Evolutionary conservation across 164 flowering plant genomes (phyloP).

Genomic region (Vitis riparia): DNA sequence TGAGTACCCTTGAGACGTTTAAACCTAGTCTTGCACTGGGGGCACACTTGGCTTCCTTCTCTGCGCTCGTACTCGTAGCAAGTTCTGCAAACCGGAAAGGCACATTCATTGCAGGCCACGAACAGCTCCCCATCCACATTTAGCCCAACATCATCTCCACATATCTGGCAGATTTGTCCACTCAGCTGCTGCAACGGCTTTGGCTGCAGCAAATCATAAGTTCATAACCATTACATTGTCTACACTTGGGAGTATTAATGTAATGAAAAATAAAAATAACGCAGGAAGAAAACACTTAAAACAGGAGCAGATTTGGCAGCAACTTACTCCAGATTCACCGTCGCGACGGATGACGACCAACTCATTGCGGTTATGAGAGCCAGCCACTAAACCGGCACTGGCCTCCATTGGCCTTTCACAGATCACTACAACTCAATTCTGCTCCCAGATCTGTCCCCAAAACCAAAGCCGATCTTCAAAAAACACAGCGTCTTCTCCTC

Average conservation of each 20-base stretch:
- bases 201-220: constrained; percentile 4
- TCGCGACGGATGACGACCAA: constrained; percentile 57
- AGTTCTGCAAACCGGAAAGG: constrained; percentile 57
- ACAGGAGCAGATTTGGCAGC: neutral
- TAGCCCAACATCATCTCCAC: constrained; percentile 56
- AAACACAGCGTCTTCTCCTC: too few species aligned
- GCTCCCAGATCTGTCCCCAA: too few species aligned
- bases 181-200: constrained; percentile 28
- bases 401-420: constrained; percentile 42
- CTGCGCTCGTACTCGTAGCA: constrained; percentile 63
- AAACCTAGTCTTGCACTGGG: constrained; percentile 63
- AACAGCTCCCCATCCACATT: constrained; percentile 54
- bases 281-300: neutral
- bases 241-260: neutral
- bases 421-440: too few species aligned
- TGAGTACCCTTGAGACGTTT: constrained; percentile 49
- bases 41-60: constrained; percentile 60
- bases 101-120: constrained; percentile 66
- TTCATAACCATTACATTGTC: neutral
- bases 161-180: constrained; percentile 57
- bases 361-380: constrained; percentile 66
- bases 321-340: constrained; percentile 43
- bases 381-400: constrained; percentile 60
- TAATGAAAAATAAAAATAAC: neutral
- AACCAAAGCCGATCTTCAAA: too few species aligned